Conservation (phyloP, 805 yeast genomes). For the Candida sithepensis region DNA sequence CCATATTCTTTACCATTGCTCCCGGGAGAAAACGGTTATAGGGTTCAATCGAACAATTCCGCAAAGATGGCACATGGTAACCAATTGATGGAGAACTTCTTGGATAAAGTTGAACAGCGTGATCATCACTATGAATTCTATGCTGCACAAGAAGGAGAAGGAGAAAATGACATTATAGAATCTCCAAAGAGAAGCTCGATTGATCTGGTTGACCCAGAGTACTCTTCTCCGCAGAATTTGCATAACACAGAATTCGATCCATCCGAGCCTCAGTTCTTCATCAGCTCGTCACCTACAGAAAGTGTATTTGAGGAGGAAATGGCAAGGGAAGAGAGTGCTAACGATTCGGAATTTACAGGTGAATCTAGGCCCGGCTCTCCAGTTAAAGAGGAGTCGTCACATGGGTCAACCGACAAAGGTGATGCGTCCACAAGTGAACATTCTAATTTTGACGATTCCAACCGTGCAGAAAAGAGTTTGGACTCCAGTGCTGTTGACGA, state of each 20-base stretch:
- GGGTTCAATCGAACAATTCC: conserved; percentile 67
- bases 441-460: not conserved
- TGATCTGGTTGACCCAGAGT: conserved; percentile 15
- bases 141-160: conserved; percentile 63
- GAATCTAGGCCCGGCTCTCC: not conserved
- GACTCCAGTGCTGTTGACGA: conserved; percentile 1
- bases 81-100: conserved; percentile 66
- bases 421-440: too few species aligned
- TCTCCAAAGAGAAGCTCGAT: conserved; percentile 22
- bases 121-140: conserved; percentile 92
- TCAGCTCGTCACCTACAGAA: conserved; percentile 36
- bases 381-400: not conserved
- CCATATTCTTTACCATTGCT: conserved; percentile 84
- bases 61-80: conserved; percentile 36
- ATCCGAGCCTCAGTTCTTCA: conserved; percentile 87
- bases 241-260: conserved; percentile 70
- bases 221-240: conserved; percentile 34
- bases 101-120: conserved; percentile 76
- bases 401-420: too few species aligned
- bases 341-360: not conserved
- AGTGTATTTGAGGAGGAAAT: conserved; percentile 24
- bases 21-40: conserved; percentile 77
- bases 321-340: conserved; percentile 2
- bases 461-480: not conserved
- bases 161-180: conserved; percentile 2